Conservation (phyloP, 148 eudicot species). For the Tetragonia tetragonoides region DNA sequence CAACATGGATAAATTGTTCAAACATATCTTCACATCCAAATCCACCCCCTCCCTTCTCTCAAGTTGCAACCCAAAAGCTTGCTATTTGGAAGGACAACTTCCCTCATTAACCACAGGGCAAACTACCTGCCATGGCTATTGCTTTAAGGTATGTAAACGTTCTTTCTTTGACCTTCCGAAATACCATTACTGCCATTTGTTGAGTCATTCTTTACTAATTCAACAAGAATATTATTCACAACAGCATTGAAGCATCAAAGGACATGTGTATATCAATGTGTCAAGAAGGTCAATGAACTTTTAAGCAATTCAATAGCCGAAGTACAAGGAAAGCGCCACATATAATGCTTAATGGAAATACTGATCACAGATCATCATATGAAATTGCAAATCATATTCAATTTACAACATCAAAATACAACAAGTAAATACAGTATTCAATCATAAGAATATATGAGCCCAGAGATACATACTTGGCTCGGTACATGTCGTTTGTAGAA, state of each 20-base stretch:
- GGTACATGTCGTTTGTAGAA: conserved; percentile 77
- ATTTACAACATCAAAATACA: neutral
- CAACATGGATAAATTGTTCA: neutral
- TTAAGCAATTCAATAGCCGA: neutral
- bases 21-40: neutral
- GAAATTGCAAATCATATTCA: neutral
- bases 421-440: neutral
- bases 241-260: no score
- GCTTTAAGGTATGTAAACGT: neutral
- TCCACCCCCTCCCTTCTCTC: neutral
- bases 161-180: neutral
- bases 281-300: neutral
- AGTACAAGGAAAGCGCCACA: neutral
- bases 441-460: neutral
- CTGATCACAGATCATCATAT: neutral
- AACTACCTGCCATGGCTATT: neutral
- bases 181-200: neutral
- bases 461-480: conserved; percentile 64
- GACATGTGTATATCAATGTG: neutral
- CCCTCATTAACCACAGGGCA: neutral
- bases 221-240: neutral
- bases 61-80: neutral
- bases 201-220: neutral
- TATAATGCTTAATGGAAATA: neutral
- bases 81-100: neutral